Evolutionary conservation across 306 rosid species (phyloP), one percentile per base, ranked within the genome.

Genomic region (Quercus engelmannii): DNA sequence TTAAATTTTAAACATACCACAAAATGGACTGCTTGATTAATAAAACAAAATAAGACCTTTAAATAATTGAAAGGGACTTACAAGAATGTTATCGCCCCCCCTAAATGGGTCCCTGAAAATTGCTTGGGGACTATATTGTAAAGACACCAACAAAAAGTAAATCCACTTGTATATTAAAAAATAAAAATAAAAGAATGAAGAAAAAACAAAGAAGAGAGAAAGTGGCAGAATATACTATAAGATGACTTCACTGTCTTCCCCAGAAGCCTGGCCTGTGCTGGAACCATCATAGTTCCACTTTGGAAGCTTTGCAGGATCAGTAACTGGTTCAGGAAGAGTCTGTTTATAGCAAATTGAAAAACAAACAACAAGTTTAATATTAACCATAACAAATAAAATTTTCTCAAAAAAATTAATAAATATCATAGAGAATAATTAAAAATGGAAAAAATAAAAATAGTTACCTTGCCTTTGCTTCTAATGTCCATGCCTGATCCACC

Each of bases 401-500:
- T 41, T 41, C 46, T 41, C 46, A 8, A 41, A 41, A 41, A 41
- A 41, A 7, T 8, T 41, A 41, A 41, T 41, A 41, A 41, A 54
- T 25, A 26, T 73, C 11, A 4, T 28, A 11, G n/a, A 52, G 14
- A 31, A 25, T 14, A 55, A 19, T 6, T 15, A 74, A 20, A 35
- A 49, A 46, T 4, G 25, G 11, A 46, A 25, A n/a, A 3, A 46
- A 71, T 17, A 1, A 21, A n/a, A 63, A 5, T 0, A 15, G 17
- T 57, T 87, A 91, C 95, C 88, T 86, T 89, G 83, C 87, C 91
- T 83, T 89, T 91, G 82, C 96, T 89, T 86, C 91, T 87, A 21
- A 91, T 10, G 79, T 91, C 90, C 85, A 87, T 77, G 3, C 96
- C 96, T 73, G 96, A 89, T 79, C 96, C 93, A 65, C 91, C 96